Evolutionary conservation across 2,329 filamentous ascomycete genomes (phyloP), one percentile per base, ranked within the genome.

Genomic region (Phoma sp.): DNA sequence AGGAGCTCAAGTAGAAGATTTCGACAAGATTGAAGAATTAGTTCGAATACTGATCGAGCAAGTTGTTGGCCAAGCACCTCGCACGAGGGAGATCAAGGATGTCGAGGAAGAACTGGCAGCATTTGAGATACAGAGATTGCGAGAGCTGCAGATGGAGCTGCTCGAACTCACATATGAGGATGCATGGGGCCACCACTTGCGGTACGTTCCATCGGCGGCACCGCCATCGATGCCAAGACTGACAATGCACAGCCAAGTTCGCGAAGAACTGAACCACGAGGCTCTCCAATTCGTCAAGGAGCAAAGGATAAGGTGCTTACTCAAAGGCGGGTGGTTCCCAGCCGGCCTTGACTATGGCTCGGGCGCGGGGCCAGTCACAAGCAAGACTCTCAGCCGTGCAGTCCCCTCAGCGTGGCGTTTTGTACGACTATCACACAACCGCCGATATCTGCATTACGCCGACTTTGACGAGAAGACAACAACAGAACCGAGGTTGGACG

Each of bases 231-330:
- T 42, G 42, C 23, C 47, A 36, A 55, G 52, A 54, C 68, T 73
- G 61, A 73, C 64, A 42, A 9, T 49, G 30, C 23, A 43, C 58
- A 80, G 78, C 60, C 91, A 95, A 76, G 91, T 96, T n/a, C 89
- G 92, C 28, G 92, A 97, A 48, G 92, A 96, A 73, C 82, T 98
- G 37, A 90, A 91, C 64, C 87, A 93, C 66, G 95, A 99, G 75
- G 92, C 93, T 10, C 78, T 97, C 47, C 91, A 96, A 68, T 99
- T 99, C 69, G 91, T 98, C 76, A 97, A 96, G 76, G 95, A 99
- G 77, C 95, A 99, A 75, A 87, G 95, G 30, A 90, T 98, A 57
- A 85, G 95, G 47, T 97, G 93, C 71, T 80, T 99, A 32, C 83
- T 98, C 4, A 84, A 91, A 62, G 95, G 95, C 6, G 87, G 90